These are phyloP conservation scores for Pyrrhoderma noxium DNA, from an alignment of 1,284 basidiomycete species.

Conservation along the genomic window DNA sequence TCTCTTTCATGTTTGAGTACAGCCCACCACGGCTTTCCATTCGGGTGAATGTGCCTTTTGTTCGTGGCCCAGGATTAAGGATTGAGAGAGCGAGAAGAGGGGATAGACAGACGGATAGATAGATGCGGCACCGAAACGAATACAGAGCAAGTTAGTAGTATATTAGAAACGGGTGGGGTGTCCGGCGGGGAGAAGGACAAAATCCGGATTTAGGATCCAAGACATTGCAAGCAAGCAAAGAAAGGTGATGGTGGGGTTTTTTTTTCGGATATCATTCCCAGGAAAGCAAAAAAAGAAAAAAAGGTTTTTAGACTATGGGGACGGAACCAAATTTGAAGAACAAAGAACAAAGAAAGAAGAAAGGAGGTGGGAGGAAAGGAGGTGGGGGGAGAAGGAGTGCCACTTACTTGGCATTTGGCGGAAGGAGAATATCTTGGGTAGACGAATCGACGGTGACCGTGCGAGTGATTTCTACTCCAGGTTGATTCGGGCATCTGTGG, in stretches of 20 bases:
- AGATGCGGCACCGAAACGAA: not conserved
- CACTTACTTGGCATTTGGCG: constrained; percentile 37
- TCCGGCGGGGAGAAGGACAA: not conserved
- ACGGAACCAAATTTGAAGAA: not conserved
- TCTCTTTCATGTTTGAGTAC: constrained; percentile 23
- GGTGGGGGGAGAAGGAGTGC: not conserved
- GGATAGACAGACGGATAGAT: not conserved
- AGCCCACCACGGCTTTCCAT: constrained; percentile 48
- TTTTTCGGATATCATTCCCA: not conserved
- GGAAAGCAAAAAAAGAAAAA: too few relatives aligned
- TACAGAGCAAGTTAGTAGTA: constrained; percentile 1
- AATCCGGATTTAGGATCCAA: not conserved
- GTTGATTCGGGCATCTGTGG: constrained; percentile 50
- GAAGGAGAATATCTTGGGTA: constrained; percentile 60
- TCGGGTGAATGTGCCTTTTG: constrained; percentile 28
- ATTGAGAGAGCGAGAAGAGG: constrained; percentile 3
- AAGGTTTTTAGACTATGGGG: not conserved
- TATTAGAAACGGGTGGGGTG: too few relatives aligned
- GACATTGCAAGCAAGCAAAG: too few relatives aligned
- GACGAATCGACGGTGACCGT: constrained; percentile 44
- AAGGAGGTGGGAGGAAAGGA: too few relatives aligned
- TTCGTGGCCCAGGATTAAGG: not conserved
- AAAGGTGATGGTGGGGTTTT: too few relatives aligned
- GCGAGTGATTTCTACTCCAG: constrained; percentile 67
- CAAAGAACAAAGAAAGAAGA: not conserved